Conservation (phyloP, 2,329 filamentous ascomycete genomes). For the Diaporthe sp. region DNA sequence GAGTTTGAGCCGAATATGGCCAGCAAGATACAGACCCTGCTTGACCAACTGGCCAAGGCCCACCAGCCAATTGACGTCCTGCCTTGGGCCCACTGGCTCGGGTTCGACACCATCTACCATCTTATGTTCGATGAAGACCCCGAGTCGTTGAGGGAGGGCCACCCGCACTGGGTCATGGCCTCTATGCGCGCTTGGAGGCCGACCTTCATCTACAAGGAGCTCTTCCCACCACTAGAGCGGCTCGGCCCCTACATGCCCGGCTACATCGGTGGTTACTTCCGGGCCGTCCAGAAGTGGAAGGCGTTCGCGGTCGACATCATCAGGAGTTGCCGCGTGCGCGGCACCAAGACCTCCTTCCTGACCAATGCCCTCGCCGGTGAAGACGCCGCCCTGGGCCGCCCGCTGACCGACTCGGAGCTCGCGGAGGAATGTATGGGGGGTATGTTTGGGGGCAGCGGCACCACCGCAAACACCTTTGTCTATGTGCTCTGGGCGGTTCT, state of each 20-base stretch:
- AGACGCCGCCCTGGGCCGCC: background rate
- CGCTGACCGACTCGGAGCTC: conserved; percentile 2
- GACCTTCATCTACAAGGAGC: conserved; percentile 2
- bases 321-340: conserved; percentile 6
- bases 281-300: background rate
- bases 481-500: background rate
- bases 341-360: background rate
- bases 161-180: background rate
- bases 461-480: background rate
- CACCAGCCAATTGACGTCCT: background rate
- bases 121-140: background rate
- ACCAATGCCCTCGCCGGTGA: conserved; percentile 2
- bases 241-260: background rate
- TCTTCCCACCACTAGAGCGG: background rate
- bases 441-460: conserved; percentile 6
- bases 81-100: background rate
- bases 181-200: background rate
- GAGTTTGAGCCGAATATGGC: background rate
- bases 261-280: background rate
- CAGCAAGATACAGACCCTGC: background rate
- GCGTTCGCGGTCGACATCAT: background rate
- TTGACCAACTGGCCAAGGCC: background rate
- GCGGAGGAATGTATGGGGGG: background rate
- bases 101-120: conserved; percentile 13
- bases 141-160: background rate